Evolutionary conservation across 2,329 filamentous ascomycete genomes (phyloP), one percentile per base, ranked within the genome.

Genomic region (Aspergillus fumigatus): DNA sequence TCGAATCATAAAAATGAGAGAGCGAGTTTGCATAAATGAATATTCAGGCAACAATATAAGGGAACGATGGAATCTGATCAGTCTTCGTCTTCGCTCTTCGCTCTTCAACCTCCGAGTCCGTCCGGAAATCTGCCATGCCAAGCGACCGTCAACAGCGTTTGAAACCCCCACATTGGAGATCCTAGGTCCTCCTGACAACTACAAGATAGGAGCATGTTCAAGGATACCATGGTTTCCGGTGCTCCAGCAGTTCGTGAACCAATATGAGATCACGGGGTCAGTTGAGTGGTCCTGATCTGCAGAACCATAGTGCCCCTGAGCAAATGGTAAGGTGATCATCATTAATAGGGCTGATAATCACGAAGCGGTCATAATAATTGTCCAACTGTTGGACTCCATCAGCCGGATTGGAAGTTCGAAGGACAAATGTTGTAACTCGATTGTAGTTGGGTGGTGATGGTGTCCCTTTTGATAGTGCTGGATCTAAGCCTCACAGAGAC

Each of bases 311-410:
- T 26, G 43, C 10, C 43, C 8, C 11, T 47, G 14, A 14, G 11
- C 23, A 40, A 35, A 35, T 43, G 41, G n/a, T 38, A 51, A 10
- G 26, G 17, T 23, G 41, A 48, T 48, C 52, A 45, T 52, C 25
- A 11, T 49, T 21, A 51, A 52, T 56, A 56, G 43, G 43, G 17
- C 19, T 40, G 52, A 54, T 38, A 47, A 49, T 54, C 45, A n/a
- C 29, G 26, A 17, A 40, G 25, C 21, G 11, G 21, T 43, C 8
- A 19, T 23, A 4, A 43, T 43, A 17, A 19, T 38, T 38, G 32
- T 38, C 32, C 32, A 38, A 5, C 17, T 38, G 14, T 17, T 38
- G 6, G 14, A 32, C 29, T 8, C 32, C 32, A 17, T n/a, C 32
- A 38, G 14, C 32, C 32, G 14, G 14, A 7, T 6, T 17, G 14